Evolutionary conservation across 2,329 filamentous ascomycete genomes (phyloP).

Genomic region (Epichloe gansuensis): DNA sequence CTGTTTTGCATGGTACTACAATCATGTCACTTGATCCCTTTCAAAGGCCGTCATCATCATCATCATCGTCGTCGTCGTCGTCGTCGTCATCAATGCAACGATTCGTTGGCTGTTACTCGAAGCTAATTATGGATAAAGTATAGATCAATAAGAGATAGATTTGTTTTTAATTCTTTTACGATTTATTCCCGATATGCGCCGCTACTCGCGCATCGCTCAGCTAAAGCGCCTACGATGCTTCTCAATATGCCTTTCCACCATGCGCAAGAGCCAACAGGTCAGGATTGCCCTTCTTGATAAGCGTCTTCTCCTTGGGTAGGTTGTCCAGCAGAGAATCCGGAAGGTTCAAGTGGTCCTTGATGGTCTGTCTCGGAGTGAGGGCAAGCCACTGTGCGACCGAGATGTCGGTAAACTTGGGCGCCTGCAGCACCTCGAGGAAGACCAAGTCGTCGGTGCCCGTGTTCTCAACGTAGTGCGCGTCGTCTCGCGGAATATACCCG

Average conservation of each 20-base stretch:
- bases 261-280: slow-evolving; percentile 20
- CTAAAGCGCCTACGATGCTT: neutral
- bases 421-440: slow-evolving; percentile 47
- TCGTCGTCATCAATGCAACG: too few relatives aligned
- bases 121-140: too few relatives aligned
- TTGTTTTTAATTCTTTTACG: too few relatives aligned
- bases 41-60: too few relatives aligned
- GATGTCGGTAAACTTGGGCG: slow-evolving; percentile 38
- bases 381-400: slow-evolving; percentile 46
- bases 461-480: slow-evolving; percentile 49
- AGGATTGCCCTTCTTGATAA: slow-evolving; percentile 27
- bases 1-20: too few relatives aligned
- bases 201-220: neutral
- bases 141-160: fast-evolving
- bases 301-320: slow-evolving; percentile 28
- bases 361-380: slow-evolving; percentile 42
- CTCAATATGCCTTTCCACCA: slow-evolving; percentile 10
- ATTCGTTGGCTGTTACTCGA: too few relatives aligned
- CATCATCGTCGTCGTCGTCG: too few relatives aligned
- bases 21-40: too few relatives aligned
- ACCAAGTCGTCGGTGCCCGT: slow-evolving; percentile 43
- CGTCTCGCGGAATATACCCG: slow-evolving; percentile 38
- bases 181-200: too few relatives aligned
- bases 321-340: slow-evolving; percentile 22
- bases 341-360: slow-evolving; percentile 40